Evolutionary conservation across 2,329 filamentous ascomycete species (phyloP), one percentile per base, ranked within the genome.

Genomic region (Torrubiellomyces zombiae): DNA sequence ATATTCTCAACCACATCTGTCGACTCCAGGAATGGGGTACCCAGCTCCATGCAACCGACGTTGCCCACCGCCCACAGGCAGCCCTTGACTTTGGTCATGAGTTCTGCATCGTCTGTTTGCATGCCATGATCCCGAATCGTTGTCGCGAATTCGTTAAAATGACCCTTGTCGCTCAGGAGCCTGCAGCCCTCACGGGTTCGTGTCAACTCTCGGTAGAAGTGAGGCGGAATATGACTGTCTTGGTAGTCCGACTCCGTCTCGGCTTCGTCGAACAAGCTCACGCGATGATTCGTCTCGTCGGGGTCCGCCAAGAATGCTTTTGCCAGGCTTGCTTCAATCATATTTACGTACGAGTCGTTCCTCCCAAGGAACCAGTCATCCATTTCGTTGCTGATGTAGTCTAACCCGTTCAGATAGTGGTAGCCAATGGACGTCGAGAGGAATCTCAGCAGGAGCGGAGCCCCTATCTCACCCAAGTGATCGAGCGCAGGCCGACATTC

Each of bases 361-460:
- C 89, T 74, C 9, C 89, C 89, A 16, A 98, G 62, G 44, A 95
- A 98, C 89, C 89, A 98, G 52, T 98, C 91, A 38, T 98, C 89
- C 89, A 98, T 98, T 48, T 98, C 91, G 45, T 92, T 89, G 32
- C 85, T 94, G 49, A 98, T 98, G 46, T 98, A 98, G 54, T 98
- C 91, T 21, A 98, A 60, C 0, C 85, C 89, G 44, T 95, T 83
- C 5, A 98, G 63, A 49, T 98, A 98, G 49, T 95, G 85, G 44
- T 98, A 98, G 24, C 89, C 89, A 29, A 94, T 86, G 3, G 85
- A 94, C 1, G 86, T 95, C 0, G 85, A 94, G 27, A 98, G 51
- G 50, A 98, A 98, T 20, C 89, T 76, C 25, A 98, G 59, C 4
- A 98, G 65, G 13, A 98, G 59, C 1, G 91, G 89, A 10, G 91